Percentiles rank a stretch among this genome's conserved stretches.
phyloP scores from a whole-genome alignment of 768 basidiomycete genomes.

The Tephrocybe sp. region DNA sequence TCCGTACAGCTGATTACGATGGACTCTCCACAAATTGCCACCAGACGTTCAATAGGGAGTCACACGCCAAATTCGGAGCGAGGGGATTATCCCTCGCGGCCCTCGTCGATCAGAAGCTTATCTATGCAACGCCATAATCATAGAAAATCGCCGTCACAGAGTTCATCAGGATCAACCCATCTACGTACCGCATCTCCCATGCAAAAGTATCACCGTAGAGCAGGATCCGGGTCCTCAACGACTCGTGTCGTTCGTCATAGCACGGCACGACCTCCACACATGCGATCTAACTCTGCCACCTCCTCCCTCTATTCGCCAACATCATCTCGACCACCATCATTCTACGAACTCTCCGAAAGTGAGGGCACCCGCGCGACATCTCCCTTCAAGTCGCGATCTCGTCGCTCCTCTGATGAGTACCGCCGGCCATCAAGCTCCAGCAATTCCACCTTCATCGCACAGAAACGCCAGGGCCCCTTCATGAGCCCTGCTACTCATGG shows the following conservation, averaged over 20 bases:
- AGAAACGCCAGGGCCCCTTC: conserved; percentile 79
- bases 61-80: conserved; percentile 89
- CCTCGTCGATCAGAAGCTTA: conserved; percentile 85
- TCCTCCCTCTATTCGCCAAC: conserved; percentile 77
- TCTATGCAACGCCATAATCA: conserved; percentile 68
- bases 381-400: conserved; percentile 55
- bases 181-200: conserved; percentile 76
- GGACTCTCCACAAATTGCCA: conserved; percentile 62
- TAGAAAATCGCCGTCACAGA: conserved; percentile 74
- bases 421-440: conserved; percentile 36
- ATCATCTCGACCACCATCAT: conserved; percentile 78
- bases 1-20: conserved; percentile 52
- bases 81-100: conserved; percentile 75
- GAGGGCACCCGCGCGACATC: conserved; percentile 66
- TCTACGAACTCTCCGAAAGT: conserved; percentile 71
- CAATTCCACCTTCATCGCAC: conserved; percentile 73
- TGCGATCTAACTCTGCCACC: conserved; percentile 72
- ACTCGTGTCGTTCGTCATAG: conserved; percentile 74
- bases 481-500: conserved; percentile 48
- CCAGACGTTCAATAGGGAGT: conserved; percentile 71
- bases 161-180: conserved; percentile 71
- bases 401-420: conserved; percentile 49
- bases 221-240: conserved; percentile 74
- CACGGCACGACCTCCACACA: conserved; percentile 50
- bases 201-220: conserved; percentile 76